A percentile compares a stretch with the other conserved stretches of the same genome.
phyloP scores from a whole-genome alignment of 805 yeast genomes.

The Cyberlindnera maritima region DNA sequence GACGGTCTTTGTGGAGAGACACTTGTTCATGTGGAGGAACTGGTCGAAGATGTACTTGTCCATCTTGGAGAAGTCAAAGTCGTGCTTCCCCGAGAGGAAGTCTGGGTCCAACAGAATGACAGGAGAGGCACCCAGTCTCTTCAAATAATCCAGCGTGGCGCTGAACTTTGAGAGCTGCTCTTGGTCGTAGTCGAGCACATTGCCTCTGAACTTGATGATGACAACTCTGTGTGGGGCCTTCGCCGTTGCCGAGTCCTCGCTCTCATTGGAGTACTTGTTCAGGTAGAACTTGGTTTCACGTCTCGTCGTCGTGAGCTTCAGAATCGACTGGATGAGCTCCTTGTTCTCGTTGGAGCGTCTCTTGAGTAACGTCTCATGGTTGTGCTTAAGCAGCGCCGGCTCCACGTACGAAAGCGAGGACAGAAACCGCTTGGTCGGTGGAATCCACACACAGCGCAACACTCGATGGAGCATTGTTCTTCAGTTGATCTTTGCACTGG shows the following conservation, averaged over 20 bases:
- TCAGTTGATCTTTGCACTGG: not conserved
- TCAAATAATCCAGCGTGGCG: slow-evolving; percentile 22
- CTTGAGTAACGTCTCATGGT: slow-evolving; percentile 14
- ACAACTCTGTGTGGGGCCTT: slow-evolving; percentile 24
- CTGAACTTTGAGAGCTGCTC: slow-evolving; percentile 16
- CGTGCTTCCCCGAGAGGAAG: slow-evolving; percentile 20
- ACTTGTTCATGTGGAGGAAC: slow-evolving; percentile 17
- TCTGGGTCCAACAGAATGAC: slow-evolving; percentile 25
- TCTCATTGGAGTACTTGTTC: slow-evolving; percentile 55
- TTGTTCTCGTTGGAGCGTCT: slow-evolving; percentile 43
- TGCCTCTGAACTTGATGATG: slow-evolving; percentile 29
- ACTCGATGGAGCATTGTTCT: not conserved
- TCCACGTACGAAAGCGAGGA: slow-evolving; percentile 8
- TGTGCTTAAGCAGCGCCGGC: slow-evolving; percentile 5
- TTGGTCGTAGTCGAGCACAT: slow-evolving; percentile 15
- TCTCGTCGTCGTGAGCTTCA: slow-evolving; percentile 89
- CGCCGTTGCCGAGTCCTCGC: slow-evolving; percentile 27
- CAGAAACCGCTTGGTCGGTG: not conserved
- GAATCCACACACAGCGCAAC: not conserved
- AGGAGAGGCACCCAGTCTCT: slow-evolving; percentile 24
- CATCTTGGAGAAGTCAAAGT: slow-evolving; percentile 14
- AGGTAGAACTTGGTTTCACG: slow-evolving; percentile 86
- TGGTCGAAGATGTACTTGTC: slow-evolving; percentile 22
- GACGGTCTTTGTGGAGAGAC: slow-evolving; percentile 7
- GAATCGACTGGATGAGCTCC: slow-evolving; percentile 76